These are phyloP conservation scores for Saprolegnia diclina DNA, from an alignment of 352 stramenopile genomes.

Conservation along the genomic window DNA sequence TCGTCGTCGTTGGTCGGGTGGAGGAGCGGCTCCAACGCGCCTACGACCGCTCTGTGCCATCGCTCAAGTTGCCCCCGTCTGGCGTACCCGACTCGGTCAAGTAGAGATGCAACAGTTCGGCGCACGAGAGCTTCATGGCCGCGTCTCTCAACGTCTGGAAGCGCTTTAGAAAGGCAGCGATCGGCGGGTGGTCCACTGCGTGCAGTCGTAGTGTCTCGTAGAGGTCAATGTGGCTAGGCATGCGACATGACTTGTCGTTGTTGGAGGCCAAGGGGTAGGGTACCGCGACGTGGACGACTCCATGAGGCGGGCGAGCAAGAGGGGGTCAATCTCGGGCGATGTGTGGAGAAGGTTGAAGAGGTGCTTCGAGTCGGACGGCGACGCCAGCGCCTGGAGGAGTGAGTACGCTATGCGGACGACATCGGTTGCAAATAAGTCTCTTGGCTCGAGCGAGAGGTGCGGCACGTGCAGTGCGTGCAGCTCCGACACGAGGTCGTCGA, in stretches of 20 bases:
- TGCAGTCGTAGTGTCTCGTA: neutral
- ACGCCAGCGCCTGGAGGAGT: slow-evolving; percentile 10
- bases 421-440: neutral
- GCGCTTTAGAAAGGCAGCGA: slow-evolving; percentile 1
- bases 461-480: neutral
- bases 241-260: too few species aligned
- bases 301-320: slow-evolving; percentile 4
- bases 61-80: too few species aligned
- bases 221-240: slow-evolving; percentile 12
- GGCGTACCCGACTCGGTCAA: slow-evolving; percentile 16
- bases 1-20: slow-evolving; percentile 44
- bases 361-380: slow-evolving; percentile 18
- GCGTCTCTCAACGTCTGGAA: neutral
- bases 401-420: neutral
- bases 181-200: neutral
- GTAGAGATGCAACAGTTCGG: slow-evolving; percentile 16
- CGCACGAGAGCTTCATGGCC: slow-evolving; percentile 5
- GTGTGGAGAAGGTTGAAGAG: slow-evolving; percentile 15
- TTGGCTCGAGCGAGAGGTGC: slow-evolving; percentile 2
- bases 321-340: neutral
- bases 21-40: slow-evolving; percentile 36
- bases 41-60: neutral
- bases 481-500: neutral
- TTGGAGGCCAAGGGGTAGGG: neutral
- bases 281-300: slow-evolving; percentile 7